Evolutionary conservation across 1,284 basidiomycete genomes (phyloP), one percentile per base, ranked within the genome.

Genomic region (Ganoderma lucidum): DNA sequence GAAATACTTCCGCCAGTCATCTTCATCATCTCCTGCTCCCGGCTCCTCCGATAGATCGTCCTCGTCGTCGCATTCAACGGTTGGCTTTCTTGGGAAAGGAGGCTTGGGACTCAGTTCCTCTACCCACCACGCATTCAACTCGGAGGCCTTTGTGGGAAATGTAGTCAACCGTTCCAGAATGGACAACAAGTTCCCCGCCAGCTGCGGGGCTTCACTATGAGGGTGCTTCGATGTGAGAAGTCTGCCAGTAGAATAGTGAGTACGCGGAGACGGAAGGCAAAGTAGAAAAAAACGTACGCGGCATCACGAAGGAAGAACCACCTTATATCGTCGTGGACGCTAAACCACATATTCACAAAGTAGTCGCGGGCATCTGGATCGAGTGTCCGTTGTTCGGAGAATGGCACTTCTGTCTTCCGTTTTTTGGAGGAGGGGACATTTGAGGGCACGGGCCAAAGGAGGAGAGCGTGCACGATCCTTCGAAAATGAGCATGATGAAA

Each of bases 291-390:
- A 45, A 82, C 90, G 64, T 82, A 95, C 92, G 87, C 88, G 37
- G 93, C 85, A 76, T 98, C 96, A 48, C 93, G 89, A 70, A 98
- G 87, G 82, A 98, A 98, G 80, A 94, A 95, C 92, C 94, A 98
- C 68, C 97, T 90, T 35, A 99, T 85, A 78, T 99, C 98, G 73
- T 97, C 95, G 78, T 97, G 83, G 19, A 93, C 89, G 72, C 90
- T 90, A 70, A 95, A 85, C 90, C 91, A 95, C 12, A 85, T 89
- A 48, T 88, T 86, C 68, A 90, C 81, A 76, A 95, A 94, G 35
- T 85, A 79, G 64, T 90, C 84, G 30, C 87, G 81, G 10, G 95
- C 89, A 72, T 93, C 91, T 2, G 83, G 63, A 61, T 90, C 85
- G 35, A 90, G 79, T 55, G 81, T 77, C 2, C 82, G 80, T 32